phyloP scores from a whole-genome alignment of 2,329 filamentous ascomycete species.

The Pezicula rhizophila region DNA sequence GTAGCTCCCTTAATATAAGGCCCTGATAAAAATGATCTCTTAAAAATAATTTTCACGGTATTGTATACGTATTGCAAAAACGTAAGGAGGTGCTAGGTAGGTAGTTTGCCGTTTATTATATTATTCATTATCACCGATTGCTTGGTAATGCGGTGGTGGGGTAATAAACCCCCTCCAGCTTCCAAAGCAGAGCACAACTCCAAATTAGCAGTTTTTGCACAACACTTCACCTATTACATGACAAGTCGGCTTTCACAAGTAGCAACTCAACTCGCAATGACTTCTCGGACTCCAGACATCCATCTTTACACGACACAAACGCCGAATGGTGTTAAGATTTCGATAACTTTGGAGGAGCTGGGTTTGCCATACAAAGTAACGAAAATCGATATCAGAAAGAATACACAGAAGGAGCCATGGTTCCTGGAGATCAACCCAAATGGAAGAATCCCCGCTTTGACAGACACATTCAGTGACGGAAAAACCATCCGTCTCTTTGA shows the following conservation, averaged over 20 bases:
- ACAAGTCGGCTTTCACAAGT: conserved; percentile 16
- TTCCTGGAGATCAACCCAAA: conserved; percentile 91
- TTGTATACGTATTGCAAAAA: too few species aligned
- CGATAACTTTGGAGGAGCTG: conserved; percentile 80
- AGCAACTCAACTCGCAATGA: conserved; percentile 32
- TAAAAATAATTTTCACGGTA: too few species aligned
- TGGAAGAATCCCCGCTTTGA: conserved; percentile 82
- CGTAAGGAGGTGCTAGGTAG: too few species aligned
- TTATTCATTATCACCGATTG: too few species aligned
- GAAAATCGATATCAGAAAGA: conserved; percentile 64
- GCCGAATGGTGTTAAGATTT: conserved; percentile 86
- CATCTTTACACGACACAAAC: conserved; percentile 60
- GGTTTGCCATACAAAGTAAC: conserved; percentile 74
- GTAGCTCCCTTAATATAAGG: too few species aligned
- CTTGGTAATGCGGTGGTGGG: too few species aligned
- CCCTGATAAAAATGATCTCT: too few species aligned
- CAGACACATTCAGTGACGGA: conserved; percentile 71
- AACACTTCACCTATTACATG: conserved; percentile 8
- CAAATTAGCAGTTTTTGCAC: not conserved
- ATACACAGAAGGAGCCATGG: conserved; percentile 80
- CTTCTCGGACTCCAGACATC: conserved; percentile 27
- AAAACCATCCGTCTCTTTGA: conserved; percentile 73
- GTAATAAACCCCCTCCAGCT: too few species aligned
- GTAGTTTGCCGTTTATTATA: too few species aligned
- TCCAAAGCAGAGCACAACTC: not conserved